Evolutionary conservation across 2,329 filamentous ascomycete species (phyloP).

Genomic region (Cercospora brassicicola): DNA sequence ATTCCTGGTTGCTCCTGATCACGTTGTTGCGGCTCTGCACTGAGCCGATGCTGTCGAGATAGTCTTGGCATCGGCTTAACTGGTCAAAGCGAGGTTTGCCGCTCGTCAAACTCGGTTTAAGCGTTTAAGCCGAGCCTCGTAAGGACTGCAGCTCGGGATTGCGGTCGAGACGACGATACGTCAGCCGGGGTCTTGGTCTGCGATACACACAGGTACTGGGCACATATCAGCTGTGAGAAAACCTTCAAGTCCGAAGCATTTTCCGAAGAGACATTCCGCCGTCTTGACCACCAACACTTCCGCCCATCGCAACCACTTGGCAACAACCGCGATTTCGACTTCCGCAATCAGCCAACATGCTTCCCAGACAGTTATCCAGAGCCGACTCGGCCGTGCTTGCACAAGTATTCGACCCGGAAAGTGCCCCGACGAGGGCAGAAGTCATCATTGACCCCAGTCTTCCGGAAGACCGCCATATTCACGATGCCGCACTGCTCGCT

Average conservation of each 20-base stretch:
- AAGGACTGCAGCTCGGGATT: background rate
- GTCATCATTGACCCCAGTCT: constrained; percentile 30
- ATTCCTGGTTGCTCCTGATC: constrained; percentile 7
- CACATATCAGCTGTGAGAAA: background rate
- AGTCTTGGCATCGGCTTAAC: background rate
- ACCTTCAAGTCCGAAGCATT: background rate
- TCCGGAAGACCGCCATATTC: constrained; percentile 30
- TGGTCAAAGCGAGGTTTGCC: background rate
- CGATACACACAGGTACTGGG: background rate
- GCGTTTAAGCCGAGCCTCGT: constrained; percentile 6
- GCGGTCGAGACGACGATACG: constrained; percentile 1
- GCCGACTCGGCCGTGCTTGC: constrained; percentile 52
- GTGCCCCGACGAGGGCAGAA: constrained; percentile 28
- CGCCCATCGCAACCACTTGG: background rate
- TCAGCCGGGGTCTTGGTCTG: constrained; percentile 5
- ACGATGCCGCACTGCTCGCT: constrained; percentile 18
- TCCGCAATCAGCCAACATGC: constrained; percentile 11
- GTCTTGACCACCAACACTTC: background rate
- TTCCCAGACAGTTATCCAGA: constrained; percentile 25
- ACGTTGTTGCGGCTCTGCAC: constrained; percentile 11
- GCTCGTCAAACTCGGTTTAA: constrained; percentile 5
- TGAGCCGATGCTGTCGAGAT: background rate
- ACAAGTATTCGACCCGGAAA: constrained; percentile 37
- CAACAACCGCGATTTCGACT: background rate
- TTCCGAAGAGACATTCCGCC: background rate